These are phyloP conservation scores for Fremontodendron californicum DNA, from an alignment of 345 rosid genomes.

Conservation along the genomic window DNA sequence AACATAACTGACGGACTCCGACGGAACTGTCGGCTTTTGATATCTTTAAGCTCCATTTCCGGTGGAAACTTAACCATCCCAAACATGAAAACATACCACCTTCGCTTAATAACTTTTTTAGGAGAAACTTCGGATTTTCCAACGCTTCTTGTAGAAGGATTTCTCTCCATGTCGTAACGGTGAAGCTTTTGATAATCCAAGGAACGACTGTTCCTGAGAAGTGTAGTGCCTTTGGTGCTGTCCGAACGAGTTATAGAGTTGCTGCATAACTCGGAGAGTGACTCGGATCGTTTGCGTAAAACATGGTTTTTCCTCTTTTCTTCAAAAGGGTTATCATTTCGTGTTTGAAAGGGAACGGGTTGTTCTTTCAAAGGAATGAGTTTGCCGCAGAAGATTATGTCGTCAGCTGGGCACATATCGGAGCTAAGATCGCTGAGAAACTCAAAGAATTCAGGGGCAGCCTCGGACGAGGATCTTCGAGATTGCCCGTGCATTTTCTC, in stretches of 20 bases:
- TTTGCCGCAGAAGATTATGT: conserved; percentile 61
- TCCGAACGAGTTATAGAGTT: conserved; percentile 15
- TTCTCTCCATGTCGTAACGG: conserved; percentile 25
- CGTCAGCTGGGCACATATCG: conserved; percentile 70
- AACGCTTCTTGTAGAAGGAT: conserved; percentile 23
- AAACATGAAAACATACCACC: conserved; percentile 63
- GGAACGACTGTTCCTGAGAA: conserved; percentile 58
- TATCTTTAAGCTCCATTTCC: conserved; percentile 61
- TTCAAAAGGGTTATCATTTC: conserved; percentile 3
- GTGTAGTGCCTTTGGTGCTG: conserved; percentile 22
- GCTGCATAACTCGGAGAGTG: conserved; percentile 41
- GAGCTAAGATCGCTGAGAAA: conserved; percentile 38
- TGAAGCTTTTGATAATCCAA: conserved; percentile 44
- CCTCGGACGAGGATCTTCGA: conserved; percentile 18
- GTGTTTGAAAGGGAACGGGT: conserved; percentile 11
- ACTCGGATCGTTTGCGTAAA: conserved; percentile 48
- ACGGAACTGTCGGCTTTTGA: conserved; percentile 61
- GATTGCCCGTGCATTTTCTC: neutral
- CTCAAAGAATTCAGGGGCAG: conserved; percentile 48
- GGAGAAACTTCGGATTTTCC: conserved; percentile 15
- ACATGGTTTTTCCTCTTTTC: neutral
- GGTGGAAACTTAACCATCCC: conserved; percentile 57
- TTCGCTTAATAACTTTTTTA: conserved; percentile 33
- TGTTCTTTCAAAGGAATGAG: conserved; percentile 48
- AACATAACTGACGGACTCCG: conserved; percentile 45